These are phyloP conservation scores for Tremellales sp. DNA, from an alignment of 1,284 basidiomycete genomes.

Conservation along the genomic window DNA sequence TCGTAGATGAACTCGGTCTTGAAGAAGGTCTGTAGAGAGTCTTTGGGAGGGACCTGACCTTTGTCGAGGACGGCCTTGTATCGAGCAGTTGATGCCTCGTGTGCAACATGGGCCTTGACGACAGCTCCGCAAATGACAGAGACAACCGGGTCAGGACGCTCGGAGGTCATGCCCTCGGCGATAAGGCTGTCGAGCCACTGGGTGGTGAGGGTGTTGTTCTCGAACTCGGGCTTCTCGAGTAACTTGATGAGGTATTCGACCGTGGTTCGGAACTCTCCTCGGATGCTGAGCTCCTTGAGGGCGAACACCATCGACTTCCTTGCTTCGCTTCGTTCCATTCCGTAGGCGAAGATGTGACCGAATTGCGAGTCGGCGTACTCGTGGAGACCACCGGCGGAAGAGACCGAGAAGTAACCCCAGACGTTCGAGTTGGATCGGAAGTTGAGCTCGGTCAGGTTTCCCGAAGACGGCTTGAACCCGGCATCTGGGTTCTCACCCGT, in stretches of 20 bases:
- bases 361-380: conserved; percentile 99
- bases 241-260: conserved; percentile 99
- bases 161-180: conserved; percentile 88
- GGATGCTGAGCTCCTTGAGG: conserved; percentile 95
- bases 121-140: conserved; percentile 98
- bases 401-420: conserved; percentile 99
- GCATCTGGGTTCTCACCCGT: conserved; percentile 99
- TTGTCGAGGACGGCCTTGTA: conserved; percentile 97
- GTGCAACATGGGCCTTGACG: conserved; percentile 86
- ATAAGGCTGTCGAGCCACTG: conserved; percentile 98
- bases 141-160: conserved; percentile 85
- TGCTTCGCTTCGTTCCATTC: conserved; percentile 90
- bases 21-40: conserved; percentile 95
- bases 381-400: conserved; percentile 90
- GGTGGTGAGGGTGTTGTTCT: conserved; percentile 95
- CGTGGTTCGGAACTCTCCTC: conserved; percentile 97
- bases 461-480: conserved; percentile 99
- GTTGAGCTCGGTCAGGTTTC: conserved; percentile 94
- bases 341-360: conserved; percentile 98
- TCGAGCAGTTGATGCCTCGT: conserved; percentile 83
- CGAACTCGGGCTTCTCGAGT: conserved; percentile 93
- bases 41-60: conserved; percentile 88
- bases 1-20: conserved; percentile 98
- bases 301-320: conserved; percentile 99
- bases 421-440: conserved; percentile 99